Base-by-base conservation (phyloP, 2,329 filamentous ascomycete species). In the Leptosphaerulina australis region DNA sequence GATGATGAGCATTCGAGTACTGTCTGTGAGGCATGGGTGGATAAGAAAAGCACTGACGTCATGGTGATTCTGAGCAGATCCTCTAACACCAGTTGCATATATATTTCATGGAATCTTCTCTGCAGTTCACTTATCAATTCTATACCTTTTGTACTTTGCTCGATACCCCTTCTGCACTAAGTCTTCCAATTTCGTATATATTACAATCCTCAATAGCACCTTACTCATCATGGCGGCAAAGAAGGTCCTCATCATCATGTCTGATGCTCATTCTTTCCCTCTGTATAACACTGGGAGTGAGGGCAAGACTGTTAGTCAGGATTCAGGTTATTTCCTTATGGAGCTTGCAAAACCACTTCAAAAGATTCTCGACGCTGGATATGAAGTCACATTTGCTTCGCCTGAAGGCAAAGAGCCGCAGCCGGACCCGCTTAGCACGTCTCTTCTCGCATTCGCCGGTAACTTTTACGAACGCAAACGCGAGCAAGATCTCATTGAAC, bases 311-410 rank as follows among this genome's bases (percentile, higher is more conserved):
- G 44, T 65, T 29, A 55, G 57, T 3, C 64, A 70, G 29, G 54
- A 59, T 4, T 68, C 66, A 0, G 67, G 66, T 18, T 70, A 63
- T 55, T 70, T 70, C 50, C 58, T 70, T 5, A 70, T 67, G 66
- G 66, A 68, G 29, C 64, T 69, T 25, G 64, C 66, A 1, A 70
- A 70, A 43, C 67, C 67, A 4, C 58, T 69, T 0, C 57, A 64
- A 24, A 60, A 57, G 20, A 56, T 70, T 17, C 63, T 69, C 26
- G 58, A 67, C 17, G 61, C 60, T 6, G 64, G 65, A 14, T 74
- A 76, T 57, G 71, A 77, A 59, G 68, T 78, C 18, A 77, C 74
- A 9, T 79, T 79, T 53, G 73, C 76, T n/a, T 76, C 74, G 0
- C 76, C 77, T 0, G 58, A 71, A 34, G 77, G 76, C 53, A 66